Evolutionary conservation across 768 basidiomycete species (phyloP), one percentile per base, ranked within the genome.

Genomic region (Leccinum uliginosum): DNA sequence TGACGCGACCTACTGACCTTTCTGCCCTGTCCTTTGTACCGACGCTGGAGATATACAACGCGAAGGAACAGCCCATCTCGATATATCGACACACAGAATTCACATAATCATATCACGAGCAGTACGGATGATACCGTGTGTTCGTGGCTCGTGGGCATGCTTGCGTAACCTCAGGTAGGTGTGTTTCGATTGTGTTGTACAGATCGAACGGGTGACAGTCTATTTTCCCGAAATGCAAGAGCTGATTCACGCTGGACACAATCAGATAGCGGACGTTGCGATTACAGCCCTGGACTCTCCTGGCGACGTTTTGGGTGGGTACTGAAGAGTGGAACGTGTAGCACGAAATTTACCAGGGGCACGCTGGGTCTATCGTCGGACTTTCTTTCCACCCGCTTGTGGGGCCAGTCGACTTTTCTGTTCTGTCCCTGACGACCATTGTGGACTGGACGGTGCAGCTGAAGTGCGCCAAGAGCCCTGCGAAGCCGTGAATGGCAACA

Each of bases 391-490:
- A 99, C 67, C 96, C 97, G 0, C 79, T 88, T 15, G 78, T 86
- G 5, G 97, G 97, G 1, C 86, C 89, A 4, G 87, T 99, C 50
- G 97, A 98, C 70, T 95, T 98, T 72, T 90, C 88, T 4, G 97
- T 98, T 71, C 74, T 98, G 58, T 98, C 98, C 79, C 75, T 99
- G 59, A 93, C 92, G 15, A 82, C 87, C 61, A 92, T 91, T 11
- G 95, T 92, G 32, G 97, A 99, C 70, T 99, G 97, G 97, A 98
- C 96, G 10, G 90, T 96, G 66, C 98, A 98, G 73, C 76, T 99
- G 2, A 98, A 97, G 97, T 80, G 93, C 43, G 83, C 91, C 8
- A 91, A 86, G 73, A 84, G 83, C 10, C 74, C 87, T 35, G 78
- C 87, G 44, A 91, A 91, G 72, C 83, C 89, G 7, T 86, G 86